Percentiles rank a stretch among this genome's conserved stretches.
Conservation (phyloP, 306 rosid species). For the Phaseolus lunatus region DNA sequence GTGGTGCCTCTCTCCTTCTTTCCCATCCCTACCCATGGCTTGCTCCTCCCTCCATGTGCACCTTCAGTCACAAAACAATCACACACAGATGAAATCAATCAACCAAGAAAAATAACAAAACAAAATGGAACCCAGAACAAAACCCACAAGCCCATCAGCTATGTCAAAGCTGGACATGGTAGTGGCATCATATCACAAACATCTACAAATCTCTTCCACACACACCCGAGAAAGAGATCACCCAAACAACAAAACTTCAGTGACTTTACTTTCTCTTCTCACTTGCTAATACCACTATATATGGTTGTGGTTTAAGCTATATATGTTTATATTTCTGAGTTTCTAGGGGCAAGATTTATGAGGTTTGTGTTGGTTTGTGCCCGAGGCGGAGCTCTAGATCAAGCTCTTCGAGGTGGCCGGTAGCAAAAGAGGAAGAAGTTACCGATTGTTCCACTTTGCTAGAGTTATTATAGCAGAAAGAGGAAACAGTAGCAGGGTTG, state of each 20-base stretch:
- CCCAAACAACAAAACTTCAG: not conserved
- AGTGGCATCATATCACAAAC: constrained; percentile 39
- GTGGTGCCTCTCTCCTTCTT: constrained; percentile 32
- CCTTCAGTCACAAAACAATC: constrained; percentile 45
- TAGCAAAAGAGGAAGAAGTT: constrained; percentile 35
- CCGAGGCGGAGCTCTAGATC: constrained; percentile 96
- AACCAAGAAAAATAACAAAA: not conserved
- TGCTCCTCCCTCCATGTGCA: constrained; percentile 43
- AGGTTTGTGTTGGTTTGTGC: constrained; percentile 62
- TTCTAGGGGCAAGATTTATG: constrained; percentile 28
- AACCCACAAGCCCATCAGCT: constrained; percentile 22
- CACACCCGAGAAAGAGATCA: constrained; percentile 39
- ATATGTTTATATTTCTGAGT: not conserved
- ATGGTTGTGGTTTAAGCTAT: not conserved
- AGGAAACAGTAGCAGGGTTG: constrained; percentile 19
- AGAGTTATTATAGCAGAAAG: constrained; percentile 11
- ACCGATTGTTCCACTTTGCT: constrained; percentile 46
- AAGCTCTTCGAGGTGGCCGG: constrained; percentile 62
- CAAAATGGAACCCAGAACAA: constrained; percentile 27
- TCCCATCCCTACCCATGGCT: not conserved
- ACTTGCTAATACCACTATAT: not conserved
- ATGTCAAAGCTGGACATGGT: constrained; percentile 19
- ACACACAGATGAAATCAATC: constrained; percentile 34
- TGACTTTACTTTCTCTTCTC: not conserved
- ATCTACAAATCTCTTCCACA: constrained; percentile 39